Evolutionary conservation across 305 asterid genomes (phyloP).

Genomic region (Fraxinus greggii): DNA sequence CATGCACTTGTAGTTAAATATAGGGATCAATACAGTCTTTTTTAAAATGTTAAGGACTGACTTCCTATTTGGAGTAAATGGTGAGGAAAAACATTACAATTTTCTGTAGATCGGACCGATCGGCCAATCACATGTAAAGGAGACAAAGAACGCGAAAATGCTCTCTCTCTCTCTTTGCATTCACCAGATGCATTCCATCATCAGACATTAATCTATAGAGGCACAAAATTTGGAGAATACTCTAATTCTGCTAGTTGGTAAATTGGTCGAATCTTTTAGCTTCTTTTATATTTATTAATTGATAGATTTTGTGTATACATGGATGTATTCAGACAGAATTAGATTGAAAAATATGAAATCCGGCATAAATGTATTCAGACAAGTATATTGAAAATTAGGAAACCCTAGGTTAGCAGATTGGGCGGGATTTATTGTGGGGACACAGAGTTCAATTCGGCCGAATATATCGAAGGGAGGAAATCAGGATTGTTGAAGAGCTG

Average conservation of each 20-base stretch:
- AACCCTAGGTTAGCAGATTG: not conserved
- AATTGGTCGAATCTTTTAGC: not conserved
- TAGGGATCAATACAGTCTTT: not conserved
- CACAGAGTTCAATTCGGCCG: not conserved
- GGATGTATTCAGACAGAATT: not conserved
- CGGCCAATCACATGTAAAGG: not conserved
- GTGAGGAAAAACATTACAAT: not conserved
- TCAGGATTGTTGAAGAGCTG: conserved; percentile 35
- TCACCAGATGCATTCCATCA: conserved; percentile 19
- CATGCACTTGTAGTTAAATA: not conserved
- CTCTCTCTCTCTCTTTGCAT: conserved; percentile 22
- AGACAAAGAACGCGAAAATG: not conserved
- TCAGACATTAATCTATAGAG: conserved; percentile 27
- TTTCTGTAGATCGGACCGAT: not conserved
- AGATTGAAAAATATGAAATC: not conserved
- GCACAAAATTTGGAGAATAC: not conserved
- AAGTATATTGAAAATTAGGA: not conserved
- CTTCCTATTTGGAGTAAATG: not conserved
- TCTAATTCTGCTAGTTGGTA: not conserved
- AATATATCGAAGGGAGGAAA: conserved; percentile 32
- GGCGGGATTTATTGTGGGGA: not conserved
- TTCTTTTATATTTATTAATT: not conserved
- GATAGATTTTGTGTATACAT: not conserved
- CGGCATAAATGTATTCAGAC: not conserved
- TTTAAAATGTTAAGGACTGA: not conserved